Evolutionary conservation across 2,329 filamentous ascomycete species (phyloP).

Genomic region (Aspergillus sp.): DNA sequence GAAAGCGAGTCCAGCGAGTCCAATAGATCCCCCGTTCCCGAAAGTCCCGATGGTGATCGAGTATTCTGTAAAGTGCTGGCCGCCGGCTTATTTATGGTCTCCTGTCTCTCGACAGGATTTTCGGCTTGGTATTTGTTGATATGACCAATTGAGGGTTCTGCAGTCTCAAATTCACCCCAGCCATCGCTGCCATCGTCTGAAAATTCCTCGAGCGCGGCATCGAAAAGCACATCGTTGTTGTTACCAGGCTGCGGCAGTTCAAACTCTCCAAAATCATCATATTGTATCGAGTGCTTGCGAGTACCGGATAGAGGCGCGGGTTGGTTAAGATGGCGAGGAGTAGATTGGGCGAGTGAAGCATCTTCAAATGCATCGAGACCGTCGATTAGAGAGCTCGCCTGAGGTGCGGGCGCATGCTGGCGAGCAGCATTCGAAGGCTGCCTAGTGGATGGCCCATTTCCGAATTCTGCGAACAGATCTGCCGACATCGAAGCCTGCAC

Average conservation of each 20-base stretch:
- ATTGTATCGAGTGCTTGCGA: conserved; percentile 5
- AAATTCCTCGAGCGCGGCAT: conserved; percentile 47
- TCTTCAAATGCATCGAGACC: conserved; percentile 24
- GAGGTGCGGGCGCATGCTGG: conserved; percentile 11
- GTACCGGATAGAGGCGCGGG: background rate
- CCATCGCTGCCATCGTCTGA: conserved; percentile 37
- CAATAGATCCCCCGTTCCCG: conserved; percentile 14
- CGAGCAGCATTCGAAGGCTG: conserved; percentile 13
- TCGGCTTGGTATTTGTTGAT: background rate
- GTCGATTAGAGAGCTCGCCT: conserved; percentile 23
- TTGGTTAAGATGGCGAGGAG: background rate
- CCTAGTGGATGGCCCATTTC: conserved; percentile 21
- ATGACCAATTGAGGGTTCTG: conserved; percentile 23
- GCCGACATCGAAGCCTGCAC: conserved; percentile 47
- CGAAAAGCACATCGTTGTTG: conserved; percentile 61
- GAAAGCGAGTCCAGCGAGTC: conserved; percentile 31
- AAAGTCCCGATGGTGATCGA: background rate
- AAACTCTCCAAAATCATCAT: conserved; percentile 14
- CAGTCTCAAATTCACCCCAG: conserved; percentile 48
- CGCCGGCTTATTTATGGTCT: background rate
- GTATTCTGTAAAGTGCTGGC: background rate
- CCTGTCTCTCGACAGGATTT: background rate
- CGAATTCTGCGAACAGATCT: conserved; percentile 56
- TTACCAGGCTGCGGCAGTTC: conserved; percentile 24
- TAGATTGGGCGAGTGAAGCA: conserved; percentile 13